Conservation (phyloP, 108 stramenopile species). For the Licmophora abbreviata region DNA sequence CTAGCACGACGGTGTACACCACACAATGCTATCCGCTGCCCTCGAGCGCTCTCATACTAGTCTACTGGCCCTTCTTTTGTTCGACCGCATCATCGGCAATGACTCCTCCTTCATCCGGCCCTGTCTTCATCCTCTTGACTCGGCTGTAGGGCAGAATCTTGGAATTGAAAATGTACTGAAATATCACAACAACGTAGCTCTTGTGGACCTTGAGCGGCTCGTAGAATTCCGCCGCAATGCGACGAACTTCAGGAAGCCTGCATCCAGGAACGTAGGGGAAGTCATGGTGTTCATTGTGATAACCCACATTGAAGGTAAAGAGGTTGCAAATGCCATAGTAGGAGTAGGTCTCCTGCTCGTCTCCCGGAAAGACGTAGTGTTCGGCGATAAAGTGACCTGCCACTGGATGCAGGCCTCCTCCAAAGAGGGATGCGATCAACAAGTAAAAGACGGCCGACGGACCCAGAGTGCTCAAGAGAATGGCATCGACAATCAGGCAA, state of each 20-base stretch:
- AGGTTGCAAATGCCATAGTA: slow-evolving; percentile 92
- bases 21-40: too few relatives aligned
- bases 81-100: neutral
- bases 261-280: slow-evolving; percentile 81
- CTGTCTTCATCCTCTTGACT: slow-evolving; percentile 51
- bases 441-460: slow-evolving; percentile 65
- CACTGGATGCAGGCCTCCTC: slow-evolving; percentile 87
- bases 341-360: slow-evolving; percentile 85
- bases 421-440: slow-evolving; percentile 67
- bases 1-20: too few relatives aligned
- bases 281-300: slow-evolving; percentile 98
- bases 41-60: too few relatives aligned
- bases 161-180: slow-evolving; percentile 70
- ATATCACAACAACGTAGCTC: slow-evolving; percentile 78
- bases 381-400: slow-evolving; percentile 96
- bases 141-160: slow-evolving; percentile 75
- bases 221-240: slow-evolving; percentile 85
- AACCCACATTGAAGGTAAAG: slow-evolving; percentile 91
- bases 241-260: slow-evolving; percentile 68
- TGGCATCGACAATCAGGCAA: slow-evolving; percentile 49
- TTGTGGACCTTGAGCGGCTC: slow-evolving; percentile 74
- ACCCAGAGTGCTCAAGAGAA: slow-evolving; percentile 54
- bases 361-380: slow-evolving; percentile 82
- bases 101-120: neutral
- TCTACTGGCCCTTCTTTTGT: too few relatives aligned